Evolutionary conservation across 2,329 filamentous ascomycete genomes (phyloP), one percentile per base, ranked within the genome.

Genomic region (Huntiella moniliformis): DNA sequence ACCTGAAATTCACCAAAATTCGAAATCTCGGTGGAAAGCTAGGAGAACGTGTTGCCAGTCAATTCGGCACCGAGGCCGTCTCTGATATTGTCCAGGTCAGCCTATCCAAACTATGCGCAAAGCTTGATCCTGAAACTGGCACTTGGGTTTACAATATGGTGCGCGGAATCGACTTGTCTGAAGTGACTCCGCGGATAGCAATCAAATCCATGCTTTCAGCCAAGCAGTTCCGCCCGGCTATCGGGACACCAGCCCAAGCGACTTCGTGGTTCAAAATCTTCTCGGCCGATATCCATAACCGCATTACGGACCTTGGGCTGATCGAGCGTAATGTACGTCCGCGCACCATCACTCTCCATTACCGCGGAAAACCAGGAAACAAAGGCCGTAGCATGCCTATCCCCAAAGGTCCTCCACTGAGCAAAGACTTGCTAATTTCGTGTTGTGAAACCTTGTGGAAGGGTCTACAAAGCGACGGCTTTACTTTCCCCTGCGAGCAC

Each of bases 201-300:
- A 94, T 95, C 65, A 95, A 96, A 60, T 91, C 82, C 12, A 96
- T 98, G 87, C 68, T 96, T 11, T 95, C 86, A 1, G 87, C 91
- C 15, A 98, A 98, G 58, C 92, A 86, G 0, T 98, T 98, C 56
- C 72, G 83, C 18, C 91, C 91, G 0, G 76, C 71, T 47, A 88
- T 96, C 57, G 82, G 77, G 53, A 79, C 70, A 2, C 64, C 74
- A 13, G 84, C 91, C 16, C 83, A 93, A 58, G 88, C 79, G 1
- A 66, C 73, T 17, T 78, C 77, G 50, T 98, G 91, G 91, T 67
- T 98, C 35, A 72, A 79, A 8, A 95, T 98, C 46, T 96, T 96
- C 58, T 77, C 74, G 4, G 83, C 85, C 1, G 91, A 98, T 58
- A 93, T 98, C 44, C 91, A 82, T 61, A 79, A 83, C 45, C 76